Percentiles rank a stretch among this genome's conserved stretches.
Evolutionary conservation across 345 rosid species (phyloP).

Genomic region (Aquilaria malaccensis): DNA sequence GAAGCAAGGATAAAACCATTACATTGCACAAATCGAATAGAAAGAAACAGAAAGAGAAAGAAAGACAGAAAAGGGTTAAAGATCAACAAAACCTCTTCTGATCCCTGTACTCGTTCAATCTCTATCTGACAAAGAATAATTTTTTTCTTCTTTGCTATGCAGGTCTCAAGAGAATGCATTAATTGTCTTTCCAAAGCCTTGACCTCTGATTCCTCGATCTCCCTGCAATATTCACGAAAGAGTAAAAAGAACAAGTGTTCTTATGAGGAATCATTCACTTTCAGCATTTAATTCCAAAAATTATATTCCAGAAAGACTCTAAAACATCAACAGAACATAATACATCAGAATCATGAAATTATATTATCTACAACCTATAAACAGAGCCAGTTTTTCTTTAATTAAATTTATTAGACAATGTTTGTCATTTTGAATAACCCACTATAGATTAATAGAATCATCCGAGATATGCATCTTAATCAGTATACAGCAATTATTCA

Average conservation of each 20-base stretch:
- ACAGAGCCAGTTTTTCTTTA: no score
- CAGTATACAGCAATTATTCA: no score
- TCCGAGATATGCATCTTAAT: no score
- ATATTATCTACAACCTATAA: no score
- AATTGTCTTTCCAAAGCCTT: constrained; percentile 86
- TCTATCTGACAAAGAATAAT: constrained; percentile 80
- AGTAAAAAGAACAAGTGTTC: constrained; percentile 2
- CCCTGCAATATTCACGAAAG: constrained; percentile 33
- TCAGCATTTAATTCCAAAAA: no score
- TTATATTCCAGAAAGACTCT: no score
- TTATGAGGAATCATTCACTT: no score
- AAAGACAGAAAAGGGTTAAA: constrained; percentile 5
- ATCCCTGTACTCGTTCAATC: constrained; percentile 82
- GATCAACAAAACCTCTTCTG: constrained; percentile 62
- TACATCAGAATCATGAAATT: no score
- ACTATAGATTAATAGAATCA: no score
- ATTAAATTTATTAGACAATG: no score
- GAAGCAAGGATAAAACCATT: neutral
- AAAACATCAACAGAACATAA: no score
- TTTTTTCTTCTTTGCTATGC: constrained; percentile 84
- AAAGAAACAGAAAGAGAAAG: neutral
- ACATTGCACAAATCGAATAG: constrained; percentile 2
- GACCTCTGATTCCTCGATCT: constrained; percentile 87
- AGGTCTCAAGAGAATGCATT: constrained; percentile 94
- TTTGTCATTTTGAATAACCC: no score